Percentiles rank a stretch among this genome's conserved stretches.
Evolutionary conservation across 169 alveolate genomes (phyloP).

Genomic region (Pseudocohnilembus persalinus): DNA sequence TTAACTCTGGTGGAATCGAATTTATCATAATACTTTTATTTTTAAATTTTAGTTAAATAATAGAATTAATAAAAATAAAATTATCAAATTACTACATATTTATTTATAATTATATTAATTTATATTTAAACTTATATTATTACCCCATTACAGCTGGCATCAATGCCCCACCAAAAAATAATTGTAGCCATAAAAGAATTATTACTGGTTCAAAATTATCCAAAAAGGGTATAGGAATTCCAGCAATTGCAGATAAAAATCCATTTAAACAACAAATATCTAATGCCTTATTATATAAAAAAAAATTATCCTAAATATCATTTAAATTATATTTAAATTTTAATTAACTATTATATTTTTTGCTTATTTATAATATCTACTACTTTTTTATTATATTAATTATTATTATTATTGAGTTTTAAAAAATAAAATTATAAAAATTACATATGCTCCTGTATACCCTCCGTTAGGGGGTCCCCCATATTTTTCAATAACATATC

Average conservation of each 20-base stretch:
- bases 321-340: constrained; percentile 15
- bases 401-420: neutral
- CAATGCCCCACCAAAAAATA: constrained; percentile 45
- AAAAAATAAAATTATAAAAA: neutral
- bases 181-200: constrained; percentile 42
- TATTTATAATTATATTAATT: too few species aligned
- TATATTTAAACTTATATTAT: neutral
- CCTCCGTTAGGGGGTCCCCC: constrained; percentile 42
- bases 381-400: neutral
- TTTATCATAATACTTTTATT: constrained; percentile 19
- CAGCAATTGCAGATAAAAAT: constrained; percentile 33
- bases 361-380: too few species aligned
- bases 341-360: too few species aligned
- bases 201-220: constrained; percentile 10
- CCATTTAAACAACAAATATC: constrained; percentile 28
- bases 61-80: too few species aligned
- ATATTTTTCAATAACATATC: constrained; percentile 26
- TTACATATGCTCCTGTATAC: neutral
- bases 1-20: constrained; percentile 26
- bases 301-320: constrained; percentile 52
- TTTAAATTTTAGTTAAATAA: constrained; percentile 12
- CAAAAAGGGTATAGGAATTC: constrained; percentile 36
- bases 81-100: too few species aligned
- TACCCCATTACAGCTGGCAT: constrained; percentile 33
- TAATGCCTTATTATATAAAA: constrained; percentile 9